Conservation (phyloP, 2,329 filamentous ascomycete species). For the Talaromyces sp. region DNA sequence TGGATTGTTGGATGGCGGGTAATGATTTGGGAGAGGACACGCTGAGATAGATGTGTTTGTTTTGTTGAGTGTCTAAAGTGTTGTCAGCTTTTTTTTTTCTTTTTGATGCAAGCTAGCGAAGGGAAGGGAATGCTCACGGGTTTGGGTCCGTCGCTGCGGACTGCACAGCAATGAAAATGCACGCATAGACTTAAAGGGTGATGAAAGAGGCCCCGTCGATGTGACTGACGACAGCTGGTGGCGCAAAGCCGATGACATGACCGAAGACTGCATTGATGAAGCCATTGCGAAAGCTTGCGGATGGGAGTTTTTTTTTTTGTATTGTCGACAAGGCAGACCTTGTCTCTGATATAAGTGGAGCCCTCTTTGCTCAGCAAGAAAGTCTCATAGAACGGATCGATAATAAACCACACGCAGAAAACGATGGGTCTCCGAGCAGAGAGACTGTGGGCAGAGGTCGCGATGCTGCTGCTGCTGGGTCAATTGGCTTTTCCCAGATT, state of each 20-base stretch:
- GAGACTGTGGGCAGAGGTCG: background rate
- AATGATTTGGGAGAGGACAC: constrained; percentile 11
- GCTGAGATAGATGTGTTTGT: background rate
- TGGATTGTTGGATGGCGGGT: constrained; percentile 23
- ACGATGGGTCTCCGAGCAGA: background rate
- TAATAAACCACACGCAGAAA: background rate
- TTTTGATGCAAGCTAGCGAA: background rate
- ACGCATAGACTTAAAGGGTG: constrained; percentile 24
- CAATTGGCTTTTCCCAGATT: background rate
- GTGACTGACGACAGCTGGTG: constrained; percentile 27
- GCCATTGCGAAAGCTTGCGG: constrained; percentile 4
- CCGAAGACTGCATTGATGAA: constrained; percentile 16
- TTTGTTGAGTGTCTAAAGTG: background rate
- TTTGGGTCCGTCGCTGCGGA: constrained; percentile 2
- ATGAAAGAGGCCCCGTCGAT: constrained; percentile 19
- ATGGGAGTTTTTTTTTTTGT: background rate
- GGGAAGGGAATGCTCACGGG: background rate
- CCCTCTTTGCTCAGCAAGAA: background rate
- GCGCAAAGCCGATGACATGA: constrained; percentile 29
- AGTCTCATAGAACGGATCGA: background rate
- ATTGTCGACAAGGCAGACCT: background rate
- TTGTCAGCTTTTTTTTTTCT: background rate
- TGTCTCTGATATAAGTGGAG: background rate
- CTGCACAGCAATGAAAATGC: constrained; percentile 25
- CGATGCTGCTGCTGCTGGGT: background rate